These are phyloP conservation scores for Trichoderma breve DNA, from an alignment of 2,329 filamentous ascomycete species.

Conservation along the genomic window DNA sequence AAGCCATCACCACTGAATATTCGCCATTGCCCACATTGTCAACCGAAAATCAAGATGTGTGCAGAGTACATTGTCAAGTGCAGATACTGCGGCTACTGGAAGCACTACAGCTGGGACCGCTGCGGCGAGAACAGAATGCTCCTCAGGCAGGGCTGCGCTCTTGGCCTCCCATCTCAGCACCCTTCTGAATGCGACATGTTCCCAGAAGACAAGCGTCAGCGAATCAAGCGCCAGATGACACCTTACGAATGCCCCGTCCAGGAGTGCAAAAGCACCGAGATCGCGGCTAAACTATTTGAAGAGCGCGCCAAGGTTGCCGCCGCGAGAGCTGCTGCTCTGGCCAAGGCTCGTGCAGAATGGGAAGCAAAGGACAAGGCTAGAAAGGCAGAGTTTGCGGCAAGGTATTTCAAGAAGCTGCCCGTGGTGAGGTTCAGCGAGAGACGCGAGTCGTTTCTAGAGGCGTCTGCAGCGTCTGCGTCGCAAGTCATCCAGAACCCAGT, in stretches of 20 bases:
- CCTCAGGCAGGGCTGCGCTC: constrained; percentile 4
- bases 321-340: background rate
- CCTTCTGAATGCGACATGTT: constrained; percentile 14
- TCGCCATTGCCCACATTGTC: constrained; percentile 20
- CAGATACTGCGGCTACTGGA: constrained; percentile 12
- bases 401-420: constrained; percentile 17
- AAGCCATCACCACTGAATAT: constrained; percentile 25
- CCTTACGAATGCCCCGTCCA: constrained; percentile 16
- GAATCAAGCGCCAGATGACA: constrained; percentile 11
- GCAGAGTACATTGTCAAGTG: constrained; percentile 17
- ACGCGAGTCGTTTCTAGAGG: background rate
- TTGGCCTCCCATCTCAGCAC: background rate
- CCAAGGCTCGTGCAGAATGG: constrained; percentile 7
- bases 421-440: constrained; percentile 6
- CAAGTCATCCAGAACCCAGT: background rate
- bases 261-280: constrained; percentile 16
- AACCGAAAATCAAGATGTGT: constrained; percentile 3
- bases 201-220: constrained; percentile 6
- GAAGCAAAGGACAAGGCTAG: constrained; percentile 13
- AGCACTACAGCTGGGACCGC: constrained; percentile 18
- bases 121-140: background rate
- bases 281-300: constrained; percentile 12
- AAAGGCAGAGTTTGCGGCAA: constrained; percentile 11
- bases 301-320: constrained; percentile 12
- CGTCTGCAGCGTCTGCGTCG: background rate